Conservation (phyloP, 2,329 filamentous ascomycete genomes). For the Stemphylium vesicarium region DNA sequence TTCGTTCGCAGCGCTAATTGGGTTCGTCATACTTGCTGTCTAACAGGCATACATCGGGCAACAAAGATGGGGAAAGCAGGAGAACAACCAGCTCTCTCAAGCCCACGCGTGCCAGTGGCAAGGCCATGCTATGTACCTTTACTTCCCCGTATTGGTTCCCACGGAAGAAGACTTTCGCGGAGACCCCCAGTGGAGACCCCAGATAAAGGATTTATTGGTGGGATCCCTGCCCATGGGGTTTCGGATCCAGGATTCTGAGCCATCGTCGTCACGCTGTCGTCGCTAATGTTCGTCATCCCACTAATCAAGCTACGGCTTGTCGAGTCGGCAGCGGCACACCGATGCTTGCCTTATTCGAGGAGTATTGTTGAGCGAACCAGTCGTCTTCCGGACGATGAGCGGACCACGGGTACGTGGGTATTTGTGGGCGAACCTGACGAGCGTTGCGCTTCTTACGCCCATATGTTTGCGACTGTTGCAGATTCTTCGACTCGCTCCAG, state of each 20-base stretch:
- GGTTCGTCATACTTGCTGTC: background rate
- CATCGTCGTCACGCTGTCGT: slow-evolving; percentile 9
- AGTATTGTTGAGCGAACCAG: background rate
- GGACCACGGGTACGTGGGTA: background rate
- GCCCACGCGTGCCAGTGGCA: background rate
- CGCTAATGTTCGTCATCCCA: slow-evolving; percentile 13
- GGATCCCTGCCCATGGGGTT: slow-evolving; percentile 12
- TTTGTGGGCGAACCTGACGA: background rate
- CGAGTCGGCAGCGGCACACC: slow-evolving; percentile 16
- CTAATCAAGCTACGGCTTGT: slow-evolving; percentile 2
- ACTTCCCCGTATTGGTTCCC: background rate
- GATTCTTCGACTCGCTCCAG: background rate
- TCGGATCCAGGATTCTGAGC: slow-evolving; percentile 12
- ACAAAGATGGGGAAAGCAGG: background rate
- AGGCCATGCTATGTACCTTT: slow-evolving; percentile 19
- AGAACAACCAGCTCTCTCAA: background rate
- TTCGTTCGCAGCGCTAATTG: slow-evolving; percentile 10
- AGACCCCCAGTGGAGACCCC: slow-evolving; percentile 27
- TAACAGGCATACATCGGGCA: background rate
- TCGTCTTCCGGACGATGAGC: background rate
- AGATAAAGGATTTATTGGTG: slow-evolving; percentile 15
- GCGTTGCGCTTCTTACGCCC: background rate
- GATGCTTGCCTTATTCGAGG: background rate
- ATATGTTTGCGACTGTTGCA: background rate
- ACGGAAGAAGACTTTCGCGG: slow-evolving; percentile 5